Base-by-base conservation (phyloP, 805 yeast genomes). In the Ogataea methylovora region DNA sequence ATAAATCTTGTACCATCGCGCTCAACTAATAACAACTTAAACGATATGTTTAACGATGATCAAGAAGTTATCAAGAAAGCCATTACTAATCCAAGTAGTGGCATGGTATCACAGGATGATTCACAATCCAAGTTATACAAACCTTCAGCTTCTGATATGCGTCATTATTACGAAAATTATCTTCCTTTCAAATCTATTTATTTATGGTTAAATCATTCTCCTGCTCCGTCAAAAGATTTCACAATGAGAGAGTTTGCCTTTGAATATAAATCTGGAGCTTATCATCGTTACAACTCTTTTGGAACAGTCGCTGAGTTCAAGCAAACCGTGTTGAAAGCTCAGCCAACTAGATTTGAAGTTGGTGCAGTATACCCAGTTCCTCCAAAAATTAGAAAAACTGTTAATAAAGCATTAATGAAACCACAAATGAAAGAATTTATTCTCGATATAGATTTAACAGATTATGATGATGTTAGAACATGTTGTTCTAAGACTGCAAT, bases 391-490 rank as follows among this genome's bases (percentile, higher is more conserved):
- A 69, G 95, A 34, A 88, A 84, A 49, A 68, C 77, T 8, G 64
- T 86, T 12, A 75, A 94, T 14, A 84, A 84, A 46, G 69, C 69
- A 21, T 81, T 84, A 16, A 74, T 87, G 79, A 79, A 76, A 48
- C 92, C 98, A 1, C 48, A 80, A 23, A 68, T 75, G 44, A 92
- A 92, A 56, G 98, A 92, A 55, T 67, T 92, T 38, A 95, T 88
- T 6, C 82, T 92, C 44, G 98, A 92, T 76, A 90, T 92, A 44
- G 98, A 92, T 79, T 76, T 92, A 68, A 92, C 96, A 18, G 98
- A 92, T 63, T 92, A 92, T 56, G 97, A 90, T 59, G 83, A 79
- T 18, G 73, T 85, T 45, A 77, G 98, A 61, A 90, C 97, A 0
- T 92, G 98, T 58, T 92, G 98, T 56, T 64, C 76, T 10, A 88